Evolutionary conservation across 352 stramenopile genomes (phyloP).

Genomic region (Globisporangium rhizosaccharum): DNA sequence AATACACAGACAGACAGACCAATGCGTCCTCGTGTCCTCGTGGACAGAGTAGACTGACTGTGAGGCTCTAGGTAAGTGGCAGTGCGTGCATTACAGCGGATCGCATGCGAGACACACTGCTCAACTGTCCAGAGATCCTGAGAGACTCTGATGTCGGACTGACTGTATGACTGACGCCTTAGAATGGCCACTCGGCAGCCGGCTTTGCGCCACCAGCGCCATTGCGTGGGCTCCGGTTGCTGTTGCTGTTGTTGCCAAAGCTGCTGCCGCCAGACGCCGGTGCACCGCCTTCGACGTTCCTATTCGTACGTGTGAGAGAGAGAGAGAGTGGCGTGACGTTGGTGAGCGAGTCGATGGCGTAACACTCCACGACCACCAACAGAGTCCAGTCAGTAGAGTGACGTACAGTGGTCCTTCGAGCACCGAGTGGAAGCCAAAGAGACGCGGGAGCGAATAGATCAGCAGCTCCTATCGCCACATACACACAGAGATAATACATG

Average conservation of each 20-base stretch:
- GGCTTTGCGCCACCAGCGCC: slow-evolving; percentile 23
- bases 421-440: slow-evolving; percentile 74
- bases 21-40: too few relatives aligned
- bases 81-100: too few relatives aligned
- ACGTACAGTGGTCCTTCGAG: slow-evolving; percentile 69
- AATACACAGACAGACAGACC: too few relatives aligned
- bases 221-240: slow-evolving; percentile 20
- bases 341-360: not conserved
- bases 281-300: slow-evolving; percentile 37
- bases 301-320: slow-evolving; percentile 4
- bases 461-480: slow-evolving; percentile 49
- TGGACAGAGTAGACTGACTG: too few relatives aligned
- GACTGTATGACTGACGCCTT: slow-evolving; percentile 10
- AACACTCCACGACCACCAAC: not conserved
- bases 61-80: too few relatives aligned
- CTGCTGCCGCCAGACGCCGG: slow-evolving; percentile 17
- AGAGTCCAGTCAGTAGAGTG: not conserved
- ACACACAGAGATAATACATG: not conserved
- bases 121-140: too few relatives aligned
- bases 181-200: slow-evolving; percentile 75
- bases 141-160: too few relatives aligned
- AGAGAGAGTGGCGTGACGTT: not conserved
- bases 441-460: slow-evolving; percentile 65
- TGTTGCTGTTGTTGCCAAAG: slow-evolving; percentile 23
- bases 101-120: too few relatives aligned